Evolutionary conservation across 257 asterid genomes (phyloP).

Genomic region (Penstemon newberryi): DNA sequence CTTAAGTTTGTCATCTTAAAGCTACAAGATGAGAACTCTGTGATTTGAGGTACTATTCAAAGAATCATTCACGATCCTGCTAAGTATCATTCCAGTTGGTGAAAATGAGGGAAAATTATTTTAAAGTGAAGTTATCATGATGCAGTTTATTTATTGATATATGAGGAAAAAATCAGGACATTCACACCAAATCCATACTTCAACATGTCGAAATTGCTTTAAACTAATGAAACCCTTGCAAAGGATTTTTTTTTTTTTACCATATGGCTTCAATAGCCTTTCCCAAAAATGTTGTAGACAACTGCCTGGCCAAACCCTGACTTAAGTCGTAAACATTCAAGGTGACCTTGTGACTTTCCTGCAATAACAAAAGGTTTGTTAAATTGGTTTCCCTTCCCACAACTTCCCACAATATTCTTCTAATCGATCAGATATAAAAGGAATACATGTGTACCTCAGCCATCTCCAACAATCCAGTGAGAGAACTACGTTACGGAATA

Average conservation of each 20-base stretch:
- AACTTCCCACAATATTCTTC: background rate
- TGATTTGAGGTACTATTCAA: background rate
- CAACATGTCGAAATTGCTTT: background rate
- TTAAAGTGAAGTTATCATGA: background rate
- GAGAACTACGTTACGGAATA: constrained; percentile 5
- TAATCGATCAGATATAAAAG: background rate
- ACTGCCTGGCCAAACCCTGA: constrained; percentile 90
- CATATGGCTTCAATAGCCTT: constrained; percentile 93
- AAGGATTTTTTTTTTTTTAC: constrained; percentile 37
- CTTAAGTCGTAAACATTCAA: constrained; percentile 91
- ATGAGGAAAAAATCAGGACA: background rate
- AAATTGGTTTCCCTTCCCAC: background rate
- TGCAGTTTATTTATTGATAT: background rate
- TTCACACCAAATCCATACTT: background rate
- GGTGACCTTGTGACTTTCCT: constrained; percentile 82
- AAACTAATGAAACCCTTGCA: background rate
- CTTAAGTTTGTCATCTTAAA: background rate
- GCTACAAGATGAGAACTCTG: background rate
- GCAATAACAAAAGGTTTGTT: constrained; percentile 31
- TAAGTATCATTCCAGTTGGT: background rate
- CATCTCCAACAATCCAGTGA: constrained; percentile 39
- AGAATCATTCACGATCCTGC: background rate
- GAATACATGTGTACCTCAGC: constrained; percentile 46
- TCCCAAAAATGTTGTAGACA: constrained; percentile 79
- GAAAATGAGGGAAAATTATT: background rate